Percentiles rank a stretch among this genome's conserved stretches.
Conservation (phyloP, 306 rosid genomes). For the Ziziphus jujuba region DNA sequence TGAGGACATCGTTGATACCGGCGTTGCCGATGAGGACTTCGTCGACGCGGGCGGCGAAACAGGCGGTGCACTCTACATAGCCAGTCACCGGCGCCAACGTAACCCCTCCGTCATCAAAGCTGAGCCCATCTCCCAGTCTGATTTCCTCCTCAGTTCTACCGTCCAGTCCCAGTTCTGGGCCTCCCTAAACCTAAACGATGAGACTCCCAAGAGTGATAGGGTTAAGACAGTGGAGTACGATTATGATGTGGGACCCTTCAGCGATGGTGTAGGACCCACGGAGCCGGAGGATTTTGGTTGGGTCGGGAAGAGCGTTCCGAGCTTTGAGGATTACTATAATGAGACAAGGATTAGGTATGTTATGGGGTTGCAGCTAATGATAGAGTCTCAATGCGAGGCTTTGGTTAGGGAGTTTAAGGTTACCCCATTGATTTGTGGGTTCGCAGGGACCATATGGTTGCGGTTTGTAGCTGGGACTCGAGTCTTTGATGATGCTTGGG, state of each 20-base stretch:
- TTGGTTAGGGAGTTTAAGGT: slow-evolving; percentile 73
- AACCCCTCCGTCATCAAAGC: slow-evolving; percentile 24
- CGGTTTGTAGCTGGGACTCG: slow-evolving; percentile 61
- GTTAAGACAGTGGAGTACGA: slow-evolving; percentile 25
- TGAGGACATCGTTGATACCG: slow-evolving; percentile 57
- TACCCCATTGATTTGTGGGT: slow-evolving; percentile 74
- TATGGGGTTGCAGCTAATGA: slow-evolving; percentile 71
- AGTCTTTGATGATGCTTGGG: slow-evolving; percentile 65
- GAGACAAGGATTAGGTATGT: slow-evolving; percentile 68
- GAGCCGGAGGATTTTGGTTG: slow-evolving; percentile 57
- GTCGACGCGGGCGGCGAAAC: slow-evolving; percentile 31
- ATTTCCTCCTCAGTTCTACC: slow-evolving; percentile 20
- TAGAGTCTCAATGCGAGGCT: slow-evolving; percentile 76
- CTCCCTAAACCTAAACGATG: slow-evolving; percentile 34
- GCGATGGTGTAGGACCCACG: slow-evolving; percentile 40
- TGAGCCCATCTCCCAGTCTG: slow-evolving; percentile 51
- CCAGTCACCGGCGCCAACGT: slow-evolving; percentile 49
- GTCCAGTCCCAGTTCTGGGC: slow-evolving; percentile 36
- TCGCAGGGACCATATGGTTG: slow-evolving; percentile 75
- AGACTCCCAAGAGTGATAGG: slow-evolving; percentile 8
- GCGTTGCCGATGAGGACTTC: slow-evolving; percentile 61
- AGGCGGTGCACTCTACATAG: slow-evolving; percentile 47
- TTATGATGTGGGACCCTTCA: not conserved
- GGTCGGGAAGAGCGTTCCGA: slow-evolving; percentile 7
- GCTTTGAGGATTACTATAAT: slow-evolving; percentile 50